Base-by-base conservation (phyloP, 75 land plant genomes). In the Gnetum montanum region DNA sequence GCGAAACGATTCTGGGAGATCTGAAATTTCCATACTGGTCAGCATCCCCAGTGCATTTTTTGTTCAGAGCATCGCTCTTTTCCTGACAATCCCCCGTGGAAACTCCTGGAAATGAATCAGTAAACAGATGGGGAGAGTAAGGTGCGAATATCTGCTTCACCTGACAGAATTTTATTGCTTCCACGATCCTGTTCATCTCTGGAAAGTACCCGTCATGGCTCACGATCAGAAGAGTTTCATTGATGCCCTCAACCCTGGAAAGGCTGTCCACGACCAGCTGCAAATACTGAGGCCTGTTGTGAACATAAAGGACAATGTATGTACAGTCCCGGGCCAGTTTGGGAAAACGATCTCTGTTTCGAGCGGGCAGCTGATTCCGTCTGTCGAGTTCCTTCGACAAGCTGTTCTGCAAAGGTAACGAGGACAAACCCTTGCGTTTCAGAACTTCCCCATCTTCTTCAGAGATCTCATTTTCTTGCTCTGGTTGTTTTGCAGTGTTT, bases 111-210 rank as follows among this genome's bases (percentile, higher is more conserved):
- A 95, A 95, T 29, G 77, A 73, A 62, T 83, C 46, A 3, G 70
- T 35, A 50, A 73, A 95, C 4, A 95, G 31, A 56, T 95, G 99
- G 4, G 99, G 99, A 0, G 99, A 95, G 50, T 71, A 95, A 31
- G 99, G 91, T 7, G 99, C 84, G 57, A 80, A 95, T 3, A 95
- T 77, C 64, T 90, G 99, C 58, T 95, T 95, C 35, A 95, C 99
- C 70, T 85, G 94, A 64, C 98, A 93, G 63, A 93, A 94, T 37
- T 64, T 66, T 26, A 95, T 83, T 1, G 70, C 46, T 23, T 86
- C 79, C 0, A 95, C 69, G 38, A 95, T 78, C 54, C 70, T 33
- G 31, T 90, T 81, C 92, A 95, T 95, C 38, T 90, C 99, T 15
- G 72, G 68, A 58, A 81, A 95, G 55, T 77, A 95, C 46, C 99